Percentiles rank a stretch among this genome's conserved stretches.
phyloP scores from a whole-genome alignment of 31 red algal genomes.

The Odonthalia washingtoniensis region DNA sequence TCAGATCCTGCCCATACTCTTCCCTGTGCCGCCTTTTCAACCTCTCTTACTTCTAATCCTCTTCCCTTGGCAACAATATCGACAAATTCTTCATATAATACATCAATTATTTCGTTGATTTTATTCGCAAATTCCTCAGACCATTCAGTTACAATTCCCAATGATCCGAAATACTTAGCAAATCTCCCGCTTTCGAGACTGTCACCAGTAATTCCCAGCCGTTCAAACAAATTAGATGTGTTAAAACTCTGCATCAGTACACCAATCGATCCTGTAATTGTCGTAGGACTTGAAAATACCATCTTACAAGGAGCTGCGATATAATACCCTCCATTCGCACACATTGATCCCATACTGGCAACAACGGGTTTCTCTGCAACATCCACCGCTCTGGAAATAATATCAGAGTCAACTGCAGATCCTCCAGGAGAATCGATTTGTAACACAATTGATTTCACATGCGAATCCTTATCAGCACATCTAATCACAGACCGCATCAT shows the following conservation, averaged over 20 bases:
- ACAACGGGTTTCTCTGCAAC: conserved; percentile 88
- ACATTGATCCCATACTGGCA: conserved; percentile 82
- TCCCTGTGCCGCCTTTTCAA: conserved; percentile 79
- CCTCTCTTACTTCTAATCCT: conserved; percentile 49
- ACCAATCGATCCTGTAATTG: conserved; percentile 96
- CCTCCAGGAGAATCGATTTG: conserved; percentile 93
- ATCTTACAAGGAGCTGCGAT: conserved; percentile 84
- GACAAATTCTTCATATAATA: conserved; percentile 81
- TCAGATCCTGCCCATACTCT: conserved; percentile 92
- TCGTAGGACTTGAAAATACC: conserved; percentile 75
- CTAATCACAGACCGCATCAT: conserved; percentile 55
- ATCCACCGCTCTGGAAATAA: conserved; percentile 75
- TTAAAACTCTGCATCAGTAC: conserved; percentile 75
- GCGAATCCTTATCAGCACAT: conserved; percentile 73
- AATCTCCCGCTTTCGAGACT: conserved; percentile 66
- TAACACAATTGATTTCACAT: conserved; percentile 85
- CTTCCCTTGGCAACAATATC: conserved; percentile 79
- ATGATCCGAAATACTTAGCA: conserved; percentile 73
- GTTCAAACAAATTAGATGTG: conserved; percentile 68
- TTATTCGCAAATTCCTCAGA: conserved; percentile 51
- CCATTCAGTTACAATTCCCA: conserved; percentile 76
- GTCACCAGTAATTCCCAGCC: conserved; percentile 81
- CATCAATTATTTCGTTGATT: conserved; percentile 70
- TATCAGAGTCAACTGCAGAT: conserved; percentile 79
- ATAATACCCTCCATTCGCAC: conserved; percentile 93